Base-by-base conservation (phyloP, 805 yeast genomes). In the Priceomyces castillae region DNA sequence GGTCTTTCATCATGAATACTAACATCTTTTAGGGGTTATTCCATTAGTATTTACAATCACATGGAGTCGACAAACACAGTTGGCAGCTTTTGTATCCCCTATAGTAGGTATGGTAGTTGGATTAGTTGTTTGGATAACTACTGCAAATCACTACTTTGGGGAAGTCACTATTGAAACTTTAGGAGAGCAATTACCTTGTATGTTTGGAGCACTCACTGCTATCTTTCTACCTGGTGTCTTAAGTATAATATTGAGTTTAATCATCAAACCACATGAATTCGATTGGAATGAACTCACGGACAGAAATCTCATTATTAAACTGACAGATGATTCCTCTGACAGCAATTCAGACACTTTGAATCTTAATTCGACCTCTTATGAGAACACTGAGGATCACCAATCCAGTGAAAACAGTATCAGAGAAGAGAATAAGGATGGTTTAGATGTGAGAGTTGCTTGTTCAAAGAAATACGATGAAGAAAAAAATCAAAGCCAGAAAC, bases 181-280 rank as follows among this genome's bases (percentile, higher is more conserved):
- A 15, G 67, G 65, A 23, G 54, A 56, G 7, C 69, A 64, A 48
- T 50, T 62, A 20, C 71, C 71, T 9, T 62, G 66, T 47, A 50
- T 65, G 23, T 64, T 50, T 44, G 72, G 69, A 11, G 61, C 64
- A 5, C 49, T 65, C 33, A 59, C 65, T 4, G 62, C 71, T 2
- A 33, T 66, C 38, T 62, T 52, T 37, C 41, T 64, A n/a, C 69
- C 71, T 2, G 68, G 59, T 20, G 41, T 68, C 15, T 44, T 52
- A 7, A 55, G 59, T 39, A 47, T 64, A 5, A 33, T 61, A 4
- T 46, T 66, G 15, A 62, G 67, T 42, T 49, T 59, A 34, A 42
- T 55, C 26, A 39, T 47, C 36, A 44, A 53, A 19, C 71, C 70
- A 9, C 38, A 51, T 12, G 50, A 53, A 28, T 65, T 56, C 41